Evolutionary conservation across 2,329 filamentous ascomycete genomes (phyloP).

Genomic region (Exophiala sp.): DNA sequence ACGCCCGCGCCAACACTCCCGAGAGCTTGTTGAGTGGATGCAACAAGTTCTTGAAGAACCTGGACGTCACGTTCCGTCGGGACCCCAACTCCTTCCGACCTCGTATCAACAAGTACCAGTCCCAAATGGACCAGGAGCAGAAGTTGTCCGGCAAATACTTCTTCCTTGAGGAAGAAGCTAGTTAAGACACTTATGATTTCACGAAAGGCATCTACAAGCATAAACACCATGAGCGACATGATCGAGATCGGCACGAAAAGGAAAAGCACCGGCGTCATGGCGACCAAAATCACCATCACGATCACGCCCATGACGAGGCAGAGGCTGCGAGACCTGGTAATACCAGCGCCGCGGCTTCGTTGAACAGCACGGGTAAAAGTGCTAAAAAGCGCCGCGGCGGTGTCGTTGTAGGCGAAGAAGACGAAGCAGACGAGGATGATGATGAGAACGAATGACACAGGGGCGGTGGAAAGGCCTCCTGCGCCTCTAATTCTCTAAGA

Average conservation of each 20-base stretch:
- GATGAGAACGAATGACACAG: conserved; percentile 48
- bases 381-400: conserved; percentile 45
- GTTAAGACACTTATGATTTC: conserved; percentile 60
- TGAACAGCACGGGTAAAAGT: conserved; percentile 42
- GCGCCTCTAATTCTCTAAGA: conserved; percentile 35
- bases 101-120: conserved; percentile 96
- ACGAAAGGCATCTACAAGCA: conserved; percentile 40
- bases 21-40: conserved; percentile 92
- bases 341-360: conserved; percentile 36
- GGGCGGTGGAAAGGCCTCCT: conserved; percentile 64
- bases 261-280: conserved; percentile 32
- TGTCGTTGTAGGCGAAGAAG: conserved; percentile 57
- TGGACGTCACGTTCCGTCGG: conserved; percentile 97
- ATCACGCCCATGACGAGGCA: conserved; percentile 34
- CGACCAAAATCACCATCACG: conserved; percentile 33
- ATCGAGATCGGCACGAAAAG: conserved; percentile 1
- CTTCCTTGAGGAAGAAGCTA: conserved; percentile 82
- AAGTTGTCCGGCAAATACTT: conserved; percentile 93
- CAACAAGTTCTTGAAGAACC: conserved; percentile 93
- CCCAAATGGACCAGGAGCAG: conserved; percentile 96
- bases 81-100: conserved; percentile 94
- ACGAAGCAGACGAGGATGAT: conserved; percentile 61
- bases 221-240: conserved; percentile 15
- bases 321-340: conserved; percentile 29
- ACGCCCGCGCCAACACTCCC: conserved; percentile 82